Evolutionary conservation across 805 yeast genomes (phyloP).

Genomic region (Myxozyma monticola): DNA sequence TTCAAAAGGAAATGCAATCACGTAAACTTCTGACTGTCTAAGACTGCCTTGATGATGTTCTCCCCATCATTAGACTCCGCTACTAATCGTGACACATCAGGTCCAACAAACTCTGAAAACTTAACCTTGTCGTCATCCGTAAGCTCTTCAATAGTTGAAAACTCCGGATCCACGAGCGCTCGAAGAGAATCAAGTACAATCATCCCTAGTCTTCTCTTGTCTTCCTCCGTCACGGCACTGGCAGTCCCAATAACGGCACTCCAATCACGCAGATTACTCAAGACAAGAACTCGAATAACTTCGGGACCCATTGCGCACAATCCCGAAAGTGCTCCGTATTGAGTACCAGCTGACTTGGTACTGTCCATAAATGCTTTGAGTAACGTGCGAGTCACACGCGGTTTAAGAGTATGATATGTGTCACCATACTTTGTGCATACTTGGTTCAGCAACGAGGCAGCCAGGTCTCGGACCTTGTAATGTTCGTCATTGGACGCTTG

Average conservation of each 20-base stretch:
- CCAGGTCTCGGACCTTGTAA: constrained; percentile 78
- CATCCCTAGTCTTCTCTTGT: constrained; percentile 50
- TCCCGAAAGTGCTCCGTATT: constrained; percentile 88
- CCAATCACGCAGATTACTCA: constrained; percentile 88
- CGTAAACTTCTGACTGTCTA: constrained; percentile 16
- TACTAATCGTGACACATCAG: constrained; percentile 17
- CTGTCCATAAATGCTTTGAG: constrained; percentile 87
- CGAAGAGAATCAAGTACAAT: constrained; percentile 57
- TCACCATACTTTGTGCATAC: constrained; percentile 80
- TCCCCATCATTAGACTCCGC: constrained; percentile 31
- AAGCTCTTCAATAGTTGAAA: constrained; percentile 35
- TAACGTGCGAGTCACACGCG: constrained; percentile 90
- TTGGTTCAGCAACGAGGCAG: constrained; percentile 77
- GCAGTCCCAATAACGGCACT: constrained; percentile 36
- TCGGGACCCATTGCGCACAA: constrained; percentile 81
- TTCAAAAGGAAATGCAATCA: constrained; percentile 1
- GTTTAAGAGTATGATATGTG: constrained; percentile 83
- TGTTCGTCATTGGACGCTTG: constrained; percentile 41
- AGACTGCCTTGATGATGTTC: constrained; percentile 34
- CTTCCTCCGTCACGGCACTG: constrained; percentile 44
- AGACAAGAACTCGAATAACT: constrained; percentile 75
- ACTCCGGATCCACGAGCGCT: constrained; percentile 40
- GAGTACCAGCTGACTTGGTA: constrained; percentile 76
- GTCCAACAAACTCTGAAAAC: constrained; percentile 21
- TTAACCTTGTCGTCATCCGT: constrained; percentile 27